Evolutionary conservation across 768 basidiomycete genomes (phyloP).

Genomic region (Amanita molliuscula): DNA sequence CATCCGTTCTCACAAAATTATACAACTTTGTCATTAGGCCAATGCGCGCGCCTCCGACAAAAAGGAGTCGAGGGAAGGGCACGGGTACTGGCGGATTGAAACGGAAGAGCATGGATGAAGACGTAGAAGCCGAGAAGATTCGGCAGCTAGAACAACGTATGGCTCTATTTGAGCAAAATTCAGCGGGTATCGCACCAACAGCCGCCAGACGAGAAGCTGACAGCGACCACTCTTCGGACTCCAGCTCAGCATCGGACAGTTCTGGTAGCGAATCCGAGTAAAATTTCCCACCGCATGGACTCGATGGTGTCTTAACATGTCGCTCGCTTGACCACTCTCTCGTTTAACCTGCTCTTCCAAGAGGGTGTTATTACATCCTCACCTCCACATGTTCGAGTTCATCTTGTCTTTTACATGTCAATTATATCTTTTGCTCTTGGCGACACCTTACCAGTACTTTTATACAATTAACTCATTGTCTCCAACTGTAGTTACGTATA

Average conservation of each 20-base stretch:
- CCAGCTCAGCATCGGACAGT: slow-evolving; percentile 63
- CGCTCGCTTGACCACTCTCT: slow-evolving; percentile 11
- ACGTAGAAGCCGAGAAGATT: slow-evolving; percentile 93
- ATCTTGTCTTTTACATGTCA: background rate
- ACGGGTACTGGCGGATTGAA: slow-evolving; percentile 85
- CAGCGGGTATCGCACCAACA: slow-evolving; percentile 19
- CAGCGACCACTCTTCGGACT: slow-evolving; percentile 73
- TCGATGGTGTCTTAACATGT: slow-evolving; percentile 13
- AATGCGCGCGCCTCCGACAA: slow-evolving; percentile 52
- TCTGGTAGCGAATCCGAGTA: slow-evolving; percentile 81
- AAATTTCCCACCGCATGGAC: slow-evolving; percentile 13
- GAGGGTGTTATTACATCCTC: slow-evolving; percentile 1
- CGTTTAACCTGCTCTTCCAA: background rate
- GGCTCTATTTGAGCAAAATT: slow-evolving; percentile 62
- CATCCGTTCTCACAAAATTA: slow-evolving; percentile 79
- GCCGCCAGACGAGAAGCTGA: slow-evolving; percentile 34
- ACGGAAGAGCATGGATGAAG: slow-evolving; percentile 95
- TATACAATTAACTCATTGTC: slow-evolving; percentile 6
- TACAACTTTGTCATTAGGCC: slow-evolving; percentile 94
- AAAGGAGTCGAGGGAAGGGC: slow-evolving; percentile 66
- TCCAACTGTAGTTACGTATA: slow-evolving; percentile 40
- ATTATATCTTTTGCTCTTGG: slow-evolving; percentile 4
- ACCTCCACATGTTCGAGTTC: background rate
- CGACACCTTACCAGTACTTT: slow-evolving; percentile 2
- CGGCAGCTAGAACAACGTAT: slow-evolving; percentile 82